Percentiles rank a stretch among this genome's conserved stretches.
Evolutionary conservation across 148 eudicot species (phyloP).

Genomic region (Cornus kousa): DNA sequence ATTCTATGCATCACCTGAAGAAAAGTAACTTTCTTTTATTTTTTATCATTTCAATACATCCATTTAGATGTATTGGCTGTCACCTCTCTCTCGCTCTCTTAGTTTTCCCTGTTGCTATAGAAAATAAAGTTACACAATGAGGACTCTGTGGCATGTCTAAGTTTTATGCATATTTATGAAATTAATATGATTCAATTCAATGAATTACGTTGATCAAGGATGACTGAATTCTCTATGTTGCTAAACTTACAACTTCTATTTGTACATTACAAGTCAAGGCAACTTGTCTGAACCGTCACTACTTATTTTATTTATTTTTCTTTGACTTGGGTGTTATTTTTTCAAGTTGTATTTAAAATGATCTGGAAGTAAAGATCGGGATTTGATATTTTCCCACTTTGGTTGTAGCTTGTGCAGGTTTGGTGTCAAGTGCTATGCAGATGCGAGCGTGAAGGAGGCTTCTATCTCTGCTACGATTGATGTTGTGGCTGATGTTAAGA

Average conservation of each 20-base stretch:
- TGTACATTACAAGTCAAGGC: neutral
- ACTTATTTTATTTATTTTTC: neutral
- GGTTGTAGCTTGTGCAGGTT: constrained; percentile 41
- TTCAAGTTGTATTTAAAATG: neutral
- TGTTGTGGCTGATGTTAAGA: constrained; percentile 73
- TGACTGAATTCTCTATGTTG: neutral
- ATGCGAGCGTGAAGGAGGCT: constrained; percentile 40
- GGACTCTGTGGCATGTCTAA: neutral
- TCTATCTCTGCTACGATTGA: constrained; percentile 62
- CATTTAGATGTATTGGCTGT: neutral
- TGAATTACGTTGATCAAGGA: neutral
- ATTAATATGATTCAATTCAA: neutral
- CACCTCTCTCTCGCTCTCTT: neutral
- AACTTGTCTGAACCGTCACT: neutral
- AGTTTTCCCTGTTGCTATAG: neutral
- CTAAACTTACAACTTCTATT: neutral
- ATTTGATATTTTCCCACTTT: constrained; percentile 12
- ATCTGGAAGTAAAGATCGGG: neutral
- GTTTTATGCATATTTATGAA: neutral
- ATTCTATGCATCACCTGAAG: neutral
- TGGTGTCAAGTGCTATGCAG: constrained; percentile 66
- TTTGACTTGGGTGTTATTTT: neutral
- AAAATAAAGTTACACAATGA: neutral
- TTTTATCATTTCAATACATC: too few relatives aligned
- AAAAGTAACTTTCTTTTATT: neutral